phyloP scores from a whole-genome alignment of 176 grass and related monocot species.

The Tuctoria greenei region DNA sequence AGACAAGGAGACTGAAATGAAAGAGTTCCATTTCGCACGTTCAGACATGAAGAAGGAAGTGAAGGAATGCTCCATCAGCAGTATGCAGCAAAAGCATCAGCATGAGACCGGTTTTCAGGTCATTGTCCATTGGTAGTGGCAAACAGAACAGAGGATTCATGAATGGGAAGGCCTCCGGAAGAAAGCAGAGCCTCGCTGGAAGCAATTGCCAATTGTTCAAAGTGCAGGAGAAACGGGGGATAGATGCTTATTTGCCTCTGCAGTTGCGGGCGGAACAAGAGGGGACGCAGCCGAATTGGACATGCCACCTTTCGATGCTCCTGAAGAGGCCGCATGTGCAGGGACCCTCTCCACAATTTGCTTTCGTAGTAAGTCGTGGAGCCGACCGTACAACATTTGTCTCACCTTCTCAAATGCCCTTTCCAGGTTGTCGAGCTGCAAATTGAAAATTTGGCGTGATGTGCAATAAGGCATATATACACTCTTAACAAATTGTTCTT shows the following conservation, averaged over 20 bases:
- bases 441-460: neutral
- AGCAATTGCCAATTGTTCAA: neutral
- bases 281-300: neutral
- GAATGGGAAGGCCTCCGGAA: too few relatives aligned
- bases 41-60: too few relatives aligned
- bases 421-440: constrained; percentile 55
- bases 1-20: too few relatives aligned
- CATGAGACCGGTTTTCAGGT: too few relatives aligned
- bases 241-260: neutral
- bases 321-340: neutral
- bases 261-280: neutral
- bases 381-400: constrained; percentile 51
- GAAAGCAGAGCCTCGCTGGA: too few relatives aligned
- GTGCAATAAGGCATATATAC: neutral
- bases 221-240: neutral
- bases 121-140: too few relatives aligned
- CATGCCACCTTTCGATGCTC: neutral
- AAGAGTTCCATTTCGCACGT: too few relatives aligned
- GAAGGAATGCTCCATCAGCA: too few relatives aligned
- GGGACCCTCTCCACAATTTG: constrained; percentile 63
- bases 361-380: constrained; percentile 57
- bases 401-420: constrained; percentile 63
- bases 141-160: too few relatives aligned
- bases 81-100: too few relatives aligned
- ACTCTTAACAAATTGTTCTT: neutral